Evolutionary conservation across 495 filamentous ascomycete species (phyloP).

Genomic region (Talaromyces proteolyticus): DNA sequence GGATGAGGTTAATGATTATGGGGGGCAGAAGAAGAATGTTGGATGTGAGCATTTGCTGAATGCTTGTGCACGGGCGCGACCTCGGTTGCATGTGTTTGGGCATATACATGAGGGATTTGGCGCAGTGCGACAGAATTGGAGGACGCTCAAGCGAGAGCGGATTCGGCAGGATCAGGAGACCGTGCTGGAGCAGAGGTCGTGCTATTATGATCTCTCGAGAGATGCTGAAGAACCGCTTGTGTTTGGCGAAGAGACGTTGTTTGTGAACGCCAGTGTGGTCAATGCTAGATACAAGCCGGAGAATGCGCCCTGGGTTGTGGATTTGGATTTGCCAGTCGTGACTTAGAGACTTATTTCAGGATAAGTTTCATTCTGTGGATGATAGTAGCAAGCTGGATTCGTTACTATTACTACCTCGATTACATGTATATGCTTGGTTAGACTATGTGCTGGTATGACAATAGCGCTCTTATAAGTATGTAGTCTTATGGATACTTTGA

Average conservation of each 20-base stretch:
- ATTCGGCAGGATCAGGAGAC: conserved; percentile 29
- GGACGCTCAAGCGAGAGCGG: conserved; percentile 15
- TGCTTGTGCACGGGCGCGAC: conserved; percentile 37
- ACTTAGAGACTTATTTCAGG: too few species aligned
- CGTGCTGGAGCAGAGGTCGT: conserved; percentile 33
- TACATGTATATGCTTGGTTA: too few species aligned
- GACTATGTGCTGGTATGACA: too few species aligned
- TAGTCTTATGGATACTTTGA: too few species aligned
- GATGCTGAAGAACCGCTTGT: conserved; percentile 23
- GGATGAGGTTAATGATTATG: conserved; percentile 32
- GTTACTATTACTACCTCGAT: too few species aligned
- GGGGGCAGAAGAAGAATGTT: conserved; percentile 18
- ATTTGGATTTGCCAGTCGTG: conserved; percentile 48
- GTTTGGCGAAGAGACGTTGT: conserved; percentile 55
- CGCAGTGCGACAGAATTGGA: conserved; percentile 54
- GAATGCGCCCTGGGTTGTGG: conserved; percentile 59
- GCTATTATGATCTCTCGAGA: conserved; percentile 37
- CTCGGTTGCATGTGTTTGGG: conserved; percentile 52
- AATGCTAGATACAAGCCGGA: conserved; percentile 38
- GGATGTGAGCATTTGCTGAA: conserved; percentile 42
- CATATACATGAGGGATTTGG: conserved; percentile 70
- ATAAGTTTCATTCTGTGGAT: too few species aligned
- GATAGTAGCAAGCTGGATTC: too few species aligned
- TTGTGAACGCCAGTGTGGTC: conserved; percentile 67
- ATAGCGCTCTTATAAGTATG: too few species aligned